A percentile compares a stretch with the other conserved stretches of the same genome.
Conservation (phyloP, 371 early-diverging fungal species). For the Zopfochytrium polystomum region DNA sequence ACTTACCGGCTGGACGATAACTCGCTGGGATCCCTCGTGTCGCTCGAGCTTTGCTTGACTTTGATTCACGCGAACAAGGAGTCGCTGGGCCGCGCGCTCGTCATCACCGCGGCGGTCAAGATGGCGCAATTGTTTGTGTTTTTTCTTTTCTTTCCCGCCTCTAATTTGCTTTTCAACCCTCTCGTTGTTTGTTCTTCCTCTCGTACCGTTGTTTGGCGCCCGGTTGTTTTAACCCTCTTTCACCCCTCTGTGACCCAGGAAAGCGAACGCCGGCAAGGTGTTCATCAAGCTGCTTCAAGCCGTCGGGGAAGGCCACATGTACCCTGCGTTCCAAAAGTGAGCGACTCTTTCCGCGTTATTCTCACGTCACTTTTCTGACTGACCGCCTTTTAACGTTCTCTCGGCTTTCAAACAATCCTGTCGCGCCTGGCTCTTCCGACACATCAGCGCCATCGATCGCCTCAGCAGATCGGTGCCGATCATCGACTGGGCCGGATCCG, state of each 20-base stretch:
- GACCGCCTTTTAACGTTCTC: not conserved
- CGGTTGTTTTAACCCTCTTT: conserved; percentile 9
- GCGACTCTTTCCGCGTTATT: conserved; percentile 1
- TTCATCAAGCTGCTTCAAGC: conserved; percentile 62
- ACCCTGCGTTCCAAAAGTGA: conserved; percentile 62
- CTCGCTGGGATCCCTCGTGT: conserved; percentile 63
- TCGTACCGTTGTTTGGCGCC: not conserved
- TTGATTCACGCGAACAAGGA: conserved; percentile 81
- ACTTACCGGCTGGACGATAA: conserved; percentile 54
- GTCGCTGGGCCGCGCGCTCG: conserved; percentile 62
- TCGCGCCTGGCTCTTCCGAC: not conserved
- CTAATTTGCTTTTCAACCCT: not conserved
- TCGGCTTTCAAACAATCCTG: not conserved
- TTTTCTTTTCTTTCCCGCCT: not conserved
- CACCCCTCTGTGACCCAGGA: conserved; percentile 36
- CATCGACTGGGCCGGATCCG: conserved; percentile 26
- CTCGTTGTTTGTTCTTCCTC: conserved; percentile 4
- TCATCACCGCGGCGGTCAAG: conserved; percentile 52
- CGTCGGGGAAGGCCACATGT: conserved; percentile 64
- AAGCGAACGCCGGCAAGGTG: conserved; percentile 59
- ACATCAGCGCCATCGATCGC: conserved; percentile 56
- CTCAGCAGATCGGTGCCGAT: conserved; percentile 55
- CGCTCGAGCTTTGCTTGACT: conserved; percentile 72
- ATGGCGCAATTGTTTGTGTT: conserved; percentile 36
- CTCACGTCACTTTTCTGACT: not conserved